Evolutionary conservation across 305 asterid species (phyloP).

Genomic region (Andrographis paniculata): DNA sequence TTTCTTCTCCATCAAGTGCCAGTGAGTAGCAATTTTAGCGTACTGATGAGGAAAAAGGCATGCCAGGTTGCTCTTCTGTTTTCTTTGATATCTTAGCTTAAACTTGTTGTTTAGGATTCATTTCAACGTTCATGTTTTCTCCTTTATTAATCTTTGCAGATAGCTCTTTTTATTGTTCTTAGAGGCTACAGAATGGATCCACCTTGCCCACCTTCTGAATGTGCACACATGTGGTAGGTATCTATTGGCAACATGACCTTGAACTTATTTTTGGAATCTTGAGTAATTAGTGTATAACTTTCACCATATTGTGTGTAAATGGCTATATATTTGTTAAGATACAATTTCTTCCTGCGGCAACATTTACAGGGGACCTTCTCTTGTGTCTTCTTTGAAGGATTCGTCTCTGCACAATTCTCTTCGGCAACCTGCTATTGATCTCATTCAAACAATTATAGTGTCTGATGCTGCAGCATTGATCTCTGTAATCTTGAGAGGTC

Average conservation of each 20-base stretch:
- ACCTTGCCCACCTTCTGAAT: slow-evolving; percentile 95
- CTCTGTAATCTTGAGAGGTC: slow-evolving; percentile 47
- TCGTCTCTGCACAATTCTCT: slow-evolving; percentile 72
- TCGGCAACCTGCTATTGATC: slow-evolving; percentile 95
- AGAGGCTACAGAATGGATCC: slow-evolving; percentile 96
- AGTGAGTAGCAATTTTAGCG: slow-evolving; percentile 91
- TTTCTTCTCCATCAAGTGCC: slow-evolving; percentile 98
- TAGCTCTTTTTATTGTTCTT: slow-evolving; percentile 73
- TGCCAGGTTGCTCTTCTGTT: slow-evolving; percentile 60
- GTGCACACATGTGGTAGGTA: slow-evolving; percentile 97
- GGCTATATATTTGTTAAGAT: background rate
- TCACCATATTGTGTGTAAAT: background rate
- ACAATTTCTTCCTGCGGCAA: slow-evolving; percentile 13
- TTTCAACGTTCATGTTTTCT: slow-evolving; percentile 10
- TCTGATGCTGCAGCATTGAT: slow-evolving; percentile 92
- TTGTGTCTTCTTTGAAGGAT: slow-evolving; percentile 81
- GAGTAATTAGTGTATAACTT: background rate
- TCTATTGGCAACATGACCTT: slow-evolving; percentile 19
- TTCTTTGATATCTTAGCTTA: slow-evolving; percentile 19
- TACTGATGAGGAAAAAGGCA: slow-evolving; percentile 88
- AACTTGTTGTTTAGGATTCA: background rate
- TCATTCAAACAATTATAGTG: slow-evolving; percentile 68
- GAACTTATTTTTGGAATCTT: slow-evolving; percentile 15
- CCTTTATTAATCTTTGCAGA: slow-evolving; percentile 39
- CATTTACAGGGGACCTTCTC: slow-evolving; percentile 84